Evolutionary conservation across 805 yeast genomes (phyloP), one percentile per base, ranked within the genome.

Genomic region (Saccharomycopsis lassenensis): DNA sequence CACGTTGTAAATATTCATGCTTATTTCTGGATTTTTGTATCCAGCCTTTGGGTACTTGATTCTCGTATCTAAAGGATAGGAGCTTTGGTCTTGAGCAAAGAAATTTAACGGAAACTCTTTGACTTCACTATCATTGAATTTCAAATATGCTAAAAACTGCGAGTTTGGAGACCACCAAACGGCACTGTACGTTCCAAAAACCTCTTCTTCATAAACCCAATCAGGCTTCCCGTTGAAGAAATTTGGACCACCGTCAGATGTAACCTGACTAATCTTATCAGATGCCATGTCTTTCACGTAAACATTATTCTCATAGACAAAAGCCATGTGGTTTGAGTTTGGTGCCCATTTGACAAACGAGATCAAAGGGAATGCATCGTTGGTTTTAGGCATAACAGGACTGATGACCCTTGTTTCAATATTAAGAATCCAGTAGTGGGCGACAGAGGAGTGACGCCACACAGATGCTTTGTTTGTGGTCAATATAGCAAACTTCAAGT

Each of bases 151-250:
- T 31, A 80, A 43, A 36, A 59, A 59, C 1, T 70, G 52, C 45
- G 77, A 81, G 44, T 74, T 72, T 1, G 79, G 77, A 11, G 77
- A 59, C 86, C 89, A 81, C 81, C 85, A 80, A 8, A 80, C 57
- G 0, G 80, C 73, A 24, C 52, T 56, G 43, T 78, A 87, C 11
- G 58, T 48, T 0, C 65, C 66, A 8, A 75, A 55, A 1, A 82
- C 82, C 48, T 82, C 94, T 50, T 82, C 93, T 52, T 82, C 93
- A 52, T 81, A 81, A 1, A 81, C 77, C 91, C 93, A 82, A 49
- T 81, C 91, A 0, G 87, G 75, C 44, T 65, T 76, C 4, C 84
- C 94, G 46, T 81, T 76, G 42, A 67, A 63, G 3, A 79, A 58
- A 12, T 64, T 56, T 0, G 44, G 49, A 8, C 66, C 57, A 0